Evolutionary conservation across 305 asterid genomes (phyloP).

Genomic region (Fraxinus paxiana): DNA sequence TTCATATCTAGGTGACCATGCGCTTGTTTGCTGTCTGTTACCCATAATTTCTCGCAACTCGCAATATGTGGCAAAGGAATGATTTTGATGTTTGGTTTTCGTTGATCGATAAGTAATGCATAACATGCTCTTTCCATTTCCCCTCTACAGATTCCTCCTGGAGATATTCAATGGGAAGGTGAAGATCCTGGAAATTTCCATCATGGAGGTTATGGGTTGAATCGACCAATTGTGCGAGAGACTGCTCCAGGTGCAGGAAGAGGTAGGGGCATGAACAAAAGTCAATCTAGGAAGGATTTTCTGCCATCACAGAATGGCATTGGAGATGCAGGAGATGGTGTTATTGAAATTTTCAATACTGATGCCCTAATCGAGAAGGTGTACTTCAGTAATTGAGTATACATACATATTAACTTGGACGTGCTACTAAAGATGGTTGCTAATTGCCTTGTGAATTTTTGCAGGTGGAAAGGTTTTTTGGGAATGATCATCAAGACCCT

Average conservation of each 20-base stretch:
- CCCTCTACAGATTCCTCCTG: slow-evolving; percentile 67
- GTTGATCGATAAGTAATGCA: background rate
- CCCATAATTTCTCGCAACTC: background rate
- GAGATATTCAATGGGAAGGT: slow-evolving; percentile 78
- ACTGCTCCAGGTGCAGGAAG: slow-evolving; percentile 61
- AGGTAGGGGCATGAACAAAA: slow-evolving; percentile 65
- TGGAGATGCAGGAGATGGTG: slow-evolving; percentile 62
- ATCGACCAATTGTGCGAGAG: slow-evolving; percentile 57
- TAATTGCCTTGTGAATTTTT: slow-evolving; percentile 22
- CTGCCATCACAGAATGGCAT: slow-evolving; percentile 69
- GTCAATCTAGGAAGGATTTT: slow-evolving; percentile 67
- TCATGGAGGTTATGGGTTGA: slow-evolving; percentile 56
- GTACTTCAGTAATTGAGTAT: slow-evolving; percentile 9
- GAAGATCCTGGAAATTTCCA: slow-evolving; percentile 66
- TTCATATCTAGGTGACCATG: background rate
- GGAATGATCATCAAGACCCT: slow-evolving; percentile 69
- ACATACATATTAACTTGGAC: background rate
- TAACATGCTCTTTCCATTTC: slow-evolving; percentile 5
- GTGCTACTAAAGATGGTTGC: slow-evolving; percentile 10
- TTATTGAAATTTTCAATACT: slow-evolving; percentile 74
- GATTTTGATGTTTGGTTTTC: background rate
- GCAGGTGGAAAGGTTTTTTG: slow-evolving; percentile 82
- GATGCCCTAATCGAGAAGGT: slow-evolving; percentile 81
- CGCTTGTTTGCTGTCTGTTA: background rate
- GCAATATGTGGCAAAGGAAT: background rate